These are phyloP conservation scores for Pseudevernia furfuracea DNA, from an alignment of 495 filamentous ascomycete species.

Conservation along the genomic window DNA sequence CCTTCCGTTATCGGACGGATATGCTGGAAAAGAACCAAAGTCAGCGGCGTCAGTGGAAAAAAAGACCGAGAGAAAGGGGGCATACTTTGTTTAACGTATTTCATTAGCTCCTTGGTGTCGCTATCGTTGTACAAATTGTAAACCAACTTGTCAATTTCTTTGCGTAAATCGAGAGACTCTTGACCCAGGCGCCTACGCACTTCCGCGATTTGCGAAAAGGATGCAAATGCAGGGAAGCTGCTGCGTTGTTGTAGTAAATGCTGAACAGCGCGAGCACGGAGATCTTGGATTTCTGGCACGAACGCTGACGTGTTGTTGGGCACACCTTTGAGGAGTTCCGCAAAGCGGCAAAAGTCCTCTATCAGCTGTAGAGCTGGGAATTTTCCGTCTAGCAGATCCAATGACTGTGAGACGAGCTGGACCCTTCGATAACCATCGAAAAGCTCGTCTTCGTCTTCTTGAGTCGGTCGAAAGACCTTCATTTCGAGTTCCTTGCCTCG, in stretches of 20 bases:
- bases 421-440: slow-evolving; percentile 22
- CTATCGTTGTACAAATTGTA: slow-evolving; percentile 18
- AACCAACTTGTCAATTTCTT: slow-evolving; percentile 17
- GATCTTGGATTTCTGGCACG: slow-evolving; percentile 10
- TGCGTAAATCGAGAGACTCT: slow-evolving; percentile 18
- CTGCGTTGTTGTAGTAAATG: slow-evolving; percentile 17
- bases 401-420: slow-evolving; percentile 22
- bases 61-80: neutral
- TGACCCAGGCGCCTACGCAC: slow-evolving; percentile 11
- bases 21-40: neutral
- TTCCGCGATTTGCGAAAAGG: slow-evolving; percentile 22
- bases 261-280: slow-evolving; percentile 11
- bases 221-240: slow-evolving; percentile 21
- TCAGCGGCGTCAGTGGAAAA: neutral
- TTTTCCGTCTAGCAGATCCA: slow-evolving; percentile 18
- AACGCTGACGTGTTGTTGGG: slow-evolving; percentile 22
- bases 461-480: slow-evolving; percentile 14
- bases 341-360: slow-evolving; percentile 20
- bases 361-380: slow-evolving; percentile 23
- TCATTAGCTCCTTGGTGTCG: slow-evolving; percentile 18
- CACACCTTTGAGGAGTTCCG: slow-evolving; percentile 19
- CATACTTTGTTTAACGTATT: slow-evolving; percentile 14
- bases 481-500: slow-evolving; percentile 14
- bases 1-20: slow-evolving; percentile 12
- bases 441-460: slow-evolving; percentile 16